phyloP scores from a whole-genome alignment of 441 rosid genomes.

The Capsella rubella region DNA sequence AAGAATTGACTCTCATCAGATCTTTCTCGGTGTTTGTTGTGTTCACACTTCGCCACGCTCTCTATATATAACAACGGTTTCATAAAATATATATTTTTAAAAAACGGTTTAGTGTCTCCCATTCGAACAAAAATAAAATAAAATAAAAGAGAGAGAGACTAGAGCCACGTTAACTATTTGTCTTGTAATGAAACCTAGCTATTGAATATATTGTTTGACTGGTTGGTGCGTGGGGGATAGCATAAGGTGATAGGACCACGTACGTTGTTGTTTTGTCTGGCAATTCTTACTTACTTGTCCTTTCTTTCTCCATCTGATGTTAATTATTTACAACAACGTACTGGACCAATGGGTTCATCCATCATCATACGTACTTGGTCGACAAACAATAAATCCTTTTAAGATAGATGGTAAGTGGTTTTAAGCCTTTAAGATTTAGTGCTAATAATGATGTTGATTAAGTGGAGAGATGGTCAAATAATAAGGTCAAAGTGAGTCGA shows the following conservation, averaged over 20 bases:
- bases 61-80: neutral
- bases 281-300: slow-evolving; percentile 18
- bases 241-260: slow-evolving; percentile 37
- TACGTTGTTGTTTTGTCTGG: slow-evolving; percentile 25
- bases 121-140: neutral
- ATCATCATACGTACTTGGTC: neutral
- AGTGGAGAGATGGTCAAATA: slow-evolving; percentile 22
- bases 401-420: slow-evolving; percentile 12
- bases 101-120: neutral
- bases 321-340: neutral
- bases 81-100: neutral
- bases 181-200: slow-evolving; percentile 13
- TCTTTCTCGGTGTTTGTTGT: slow-evolving; percentile 28
- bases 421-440: neutral
- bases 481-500: slow-evolving; percentile 34
- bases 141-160: too few relatives aligned
- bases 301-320: slow-evolving; percentile 13
- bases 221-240: slow-evolving; percentile 34
- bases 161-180: neutral
- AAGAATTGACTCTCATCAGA: slow-evolving; percentile 39
- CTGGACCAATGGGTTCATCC: slow-evolving; percentile 18
- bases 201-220: slow-evolving; percentile 23
- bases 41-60: slow-evolving; percentile 42
- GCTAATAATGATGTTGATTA: neutral
- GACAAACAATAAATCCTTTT: neutral